Base-by-base conservation (phyloP, 176 grass and related monocot genomes). In the Puya raimondii region DNA sequence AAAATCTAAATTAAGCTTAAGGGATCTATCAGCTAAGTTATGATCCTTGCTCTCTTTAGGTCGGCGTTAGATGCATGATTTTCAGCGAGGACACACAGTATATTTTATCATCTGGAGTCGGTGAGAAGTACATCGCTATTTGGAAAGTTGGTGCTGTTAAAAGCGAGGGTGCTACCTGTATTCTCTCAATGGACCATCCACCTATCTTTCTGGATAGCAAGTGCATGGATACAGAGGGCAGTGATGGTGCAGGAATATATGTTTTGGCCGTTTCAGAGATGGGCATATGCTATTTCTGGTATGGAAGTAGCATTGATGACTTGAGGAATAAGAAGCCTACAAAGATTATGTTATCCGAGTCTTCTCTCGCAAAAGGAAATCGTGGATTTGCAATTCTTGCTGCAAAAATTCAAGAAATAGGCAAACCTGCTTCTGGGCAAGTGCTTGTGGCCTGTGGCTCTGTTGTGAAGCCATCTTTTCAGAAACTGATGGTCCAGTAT, bases 251-350 rank as follows among this genome's bases (percentile, higher is more conserved):
- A 74, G 79, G 76, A 71, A 56, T 88, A 22, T 76, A 82, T 12
- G 66, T 99, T 68, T 81, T 99, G 64, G 87, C 94, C 50, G 87
- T 90, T 75, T 99, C 94, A 1, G 94, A 99, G 80, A 72, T 79
- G 54, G 94, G 94, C 66, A 50, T 86, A 17, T 86, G 89, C 70
- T 93, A 90, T 81, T 99, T 99, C 75, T 99, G 94, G 94, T 81
- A 74, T 50, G 94, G 84, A 65, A 77, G 65, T 67, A 79, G 63
- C 63, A 73, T 90, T 65, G 83, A 86, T 65, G 82, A 82, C 23
- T 65, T 93, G 51, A 70, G 80, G 57, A 83, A 82, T 71, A 88
- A 83, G 75, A 85, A 92, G 74, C 87, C 94, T 13, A 84, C 94
- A 53, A 99, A 78, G 63, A 86, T 99, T 78, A 50, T 51, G 42